phyloP scores from a whole-genome alignment of 495 filamentous ascomycete genomes.

The Podospora didyma region DNA sequence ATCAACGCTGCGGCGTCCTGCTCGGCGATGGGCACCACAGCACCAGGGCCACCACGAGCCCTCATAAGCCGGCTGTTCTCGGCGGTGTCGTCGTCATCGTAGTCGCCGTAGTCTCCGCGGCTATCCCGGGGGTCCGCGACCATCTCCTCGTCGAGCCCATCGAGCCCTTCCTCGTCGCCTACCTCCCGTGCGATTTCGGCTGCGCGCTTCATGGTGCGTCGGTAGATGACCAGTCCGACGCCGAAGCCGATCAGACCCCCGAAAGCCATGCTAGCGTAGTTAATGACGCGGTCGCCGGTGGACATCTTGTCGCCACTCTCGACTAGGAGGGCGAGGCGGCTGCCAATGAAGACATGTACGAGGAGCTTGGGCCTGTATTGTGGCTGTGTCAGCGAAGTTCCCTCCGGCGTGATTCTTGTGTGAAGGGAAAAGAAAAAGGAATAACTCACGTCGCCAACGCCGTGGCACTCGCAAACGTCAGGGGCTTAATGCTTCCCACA shows the following conservation, averaged over 20 bases:
- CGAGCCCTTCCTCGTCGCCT: conserved; percentile 21
- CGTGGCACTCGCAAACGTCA: conserved; percentile 76
- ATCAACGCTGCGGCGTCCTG: conserved; percentile 39
- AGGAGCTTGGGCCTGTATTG: conserved; percentile 67
- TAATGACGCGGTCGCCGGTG: conserved; percentile 63
- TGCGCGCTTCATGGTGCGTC: conserved; percentile 76
- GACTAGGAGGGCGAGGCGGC: conserved; percentile 66
- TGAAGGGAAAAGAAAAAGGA: neutral
- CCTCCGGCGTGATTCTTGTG: neutral
- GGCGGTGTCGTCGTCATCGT: conserved; percentile 16
- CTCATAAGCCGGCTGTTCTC: conserved; percentile 7
- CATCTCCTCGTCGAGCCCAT: conserved; percentile 20
- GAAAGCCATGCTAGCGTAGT: conserved; percentile 72
- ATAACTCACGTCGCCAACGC: conserved; percentile 48
- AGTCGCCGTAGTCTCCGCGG: conserved; percentile 16
- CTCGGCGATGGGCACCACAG: conserved; percentile 22
- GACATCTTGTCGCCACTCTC: conserved; percentile 60
- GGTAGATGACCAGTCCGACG: conserved; percentile 84
- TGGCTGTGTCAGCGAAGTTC: neutral
- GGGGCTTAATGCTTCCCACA: conserved; percentile 77
- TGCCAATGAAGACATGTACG: conserved; percentile 90
- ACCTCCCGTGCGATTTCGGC: conserved; percentile 82
- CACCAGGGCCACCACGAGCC: neutral
- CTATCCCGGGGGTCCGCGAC: conserved; percentile 11
- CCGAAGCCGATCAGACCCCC: conserved; percentile 66